Percentiles rank a stretch among this genome's conserved stretches.
phyloP scores from a whole-genome alignment of 352 stramenopile genomes.

The Phytophthora niederhauseri region DNA sequence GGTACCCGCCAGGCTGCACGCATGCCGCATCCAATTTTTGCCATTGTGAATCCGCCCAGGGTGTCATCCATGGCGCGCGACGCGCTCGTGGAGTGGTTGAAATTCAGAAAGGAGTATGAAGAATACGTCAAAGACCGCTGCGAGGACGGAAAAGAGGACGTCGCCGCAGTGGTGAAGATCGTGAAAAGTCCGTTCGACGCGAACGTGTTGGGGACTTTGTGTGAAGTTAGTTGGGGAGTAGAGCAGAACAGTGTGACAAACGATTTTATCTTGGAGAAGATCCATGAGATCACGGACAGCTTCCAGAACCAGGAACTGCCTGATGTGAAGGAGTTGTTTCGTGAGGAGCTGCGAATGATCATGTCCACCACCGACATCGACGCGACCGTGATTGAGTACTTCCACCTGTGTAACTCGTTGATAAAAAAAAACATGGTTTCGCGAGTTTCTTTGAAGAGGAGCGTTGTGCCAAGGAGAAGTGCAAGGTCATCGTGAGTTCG shows the following conservation, averaged over 20 bases:
- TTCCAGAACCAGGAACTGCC: conserved; percentile 21
- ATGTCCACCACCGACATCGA: not conserved
- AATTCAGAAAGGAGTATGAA: conserved; percentile 20
- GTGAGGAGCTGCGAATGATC: not conserved
- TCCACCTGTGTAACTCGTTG: not conserved
- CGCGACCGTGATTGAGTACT: not conserved
- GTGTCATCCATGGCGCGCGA: conserved; percentile 18
- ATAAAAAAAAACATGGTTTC: not conserved
- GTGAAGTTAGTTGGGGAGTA: conserved; percentile 18
- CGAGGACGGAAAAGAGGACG: conserved; percentile 22
- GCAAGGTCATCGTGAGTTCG: not conserved
- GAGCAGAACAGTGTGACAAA: conserved; percentile 10
- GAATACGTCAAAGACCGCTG: conserved; percentile 15
- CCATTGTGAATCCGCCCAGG: conserved; percentile 10
- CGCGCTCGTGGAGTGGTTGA: conserved; percentile 18
- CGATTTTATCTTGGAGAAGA: conserved; percentile 5
- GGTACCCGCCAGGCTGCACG: not conserved
- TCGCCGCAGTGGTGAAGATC: conserved; percentile 12
- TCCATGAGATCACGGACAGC: conserved; percentile 13
- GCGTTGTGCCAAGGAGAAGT: not conserved
- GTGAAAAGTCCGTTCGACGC: conserved; percentile 23
- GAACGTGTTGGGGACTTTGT: conserved; percentile 17
- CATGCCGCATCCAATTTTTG: conserved; percentile 20
- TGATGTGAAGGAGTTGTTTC: not conserved
- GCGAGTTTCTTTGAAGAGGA: not conserved